Evolutionary conservation across 208 protist genomes (phyloP).

Genomic region (Leishmania tropica): DNA sequence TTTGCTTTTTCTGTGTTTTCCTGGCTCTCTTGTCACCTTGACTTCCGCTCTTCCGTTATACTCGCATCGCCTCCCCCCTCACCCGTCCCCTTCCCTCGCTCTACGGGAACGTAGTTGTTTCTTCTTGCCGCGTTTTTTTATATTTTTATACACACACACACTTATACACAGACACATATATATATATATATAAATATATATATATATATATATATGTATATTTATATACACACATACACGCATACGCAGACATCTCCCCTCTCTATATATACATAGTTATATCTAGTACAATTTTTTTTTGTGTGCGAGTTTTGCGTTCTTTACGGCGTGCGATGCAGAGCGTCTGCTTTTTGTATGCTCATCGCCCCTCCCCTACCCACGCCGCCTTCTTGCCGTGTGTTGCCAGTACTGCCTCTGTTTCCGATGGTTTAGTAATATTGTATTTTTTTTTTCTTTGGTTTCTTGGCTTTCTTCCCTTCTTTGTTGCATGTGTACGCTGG

Average conservation of each 20-base stretch:
- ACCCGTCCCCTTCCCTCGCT: not conserved
- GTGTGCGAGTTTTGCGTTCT: too few species aligned
- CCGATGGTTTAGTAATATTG: not conserved
- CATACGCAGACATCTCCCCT: not conserved
- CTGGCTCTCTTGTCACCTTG: not conserved
- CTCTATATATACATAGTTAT: not conserved
- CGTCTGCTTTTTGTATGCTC: too few species aligned
- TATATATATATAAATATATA: not conserved
- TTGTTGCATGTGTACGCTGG: not conserved
- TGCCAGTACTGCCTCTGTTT: not conserved
- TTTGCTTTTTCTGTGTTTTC: not conserved
- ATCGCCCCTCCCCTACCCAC: too few species aligned
- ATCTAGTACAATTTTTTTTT: too few species aligned
- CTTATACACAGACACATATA: not conserved
- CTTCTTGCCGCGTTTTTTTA: not conserved
- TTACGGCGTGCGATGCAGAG: too few species aligned
- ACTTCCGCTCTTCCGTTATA: not conserved
- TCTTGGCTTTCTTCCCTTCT: not conserved
- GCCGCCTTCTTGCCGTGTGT: too few species aligned
- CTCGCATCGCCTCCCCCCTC: not conserved
- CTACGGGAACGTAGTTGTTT: not conserved
- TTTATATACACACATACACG: too few species aligned
- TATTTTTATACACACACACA: not conserved
- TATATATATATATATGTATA: not conserved
- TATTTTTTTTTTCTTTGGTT: too few species aligned